Base-by-base conservation (phyloP, 345 rosid genomes). In the Garcia nutans region DNA sequence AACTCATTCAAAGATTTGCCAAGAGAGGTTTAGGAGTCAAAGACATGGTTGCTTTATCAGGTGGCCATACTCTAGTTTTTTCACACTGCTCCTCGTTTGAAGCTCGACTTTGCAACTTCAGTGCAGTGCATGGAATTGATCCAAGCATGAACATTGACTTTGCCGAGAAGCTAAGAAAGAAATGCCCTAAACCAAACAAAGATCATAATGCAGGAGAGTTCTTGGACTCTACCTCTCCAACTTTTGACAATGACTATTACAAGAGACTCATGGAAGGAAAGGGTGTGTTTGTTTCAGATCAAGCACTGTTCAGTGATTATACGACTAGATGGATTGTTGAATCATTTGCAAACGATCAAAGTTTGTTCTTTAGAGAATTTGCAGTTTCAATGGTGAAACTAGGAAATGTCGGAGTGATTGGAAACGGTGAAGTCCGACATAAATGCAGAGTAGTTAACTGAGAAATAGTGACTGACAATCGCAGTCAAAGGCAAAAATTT, bases 51-150 rank as follows among this genome's bases (percentile, higher is more conserved):
- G 90, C 91, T 42, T 85, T 92, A 26, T 94, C 98, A 0, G 97
- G 98, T 1, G 94, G 91, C 49, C 97, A 89, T 82, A 87, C 93
- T 4, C 24, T 92, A 45, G 97, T 97, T 17, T 88, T 92, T 81
- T 90, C 96, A 1, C 98, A 92, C 64, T 94, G 97, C 59, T 90
- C 98, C 63, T 94, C 98, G 8, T 92, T 92, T 42, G 76, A 88
- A 79, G 26, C 82, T 6, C 85, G 97, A 71, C 84, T 94, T 71
- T 88, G 65, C 70, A 87, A 87, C 73, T 94, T 94, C 73, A 87
- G 86, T 74, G 77, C 87, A 20, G 13, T 84, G 45, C 90, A 87
- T 33, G 87, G 88, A 50, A 68, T 80, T 22, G 98, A 94, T 80
- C 94, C 97, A 1, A 86, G 78, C 1, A 87, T 94, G 85, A 82